Base-by-base conservation (phyloP, 2,329 filamentous ascomycete species). In the Calonectria henricotiae region DNA sequence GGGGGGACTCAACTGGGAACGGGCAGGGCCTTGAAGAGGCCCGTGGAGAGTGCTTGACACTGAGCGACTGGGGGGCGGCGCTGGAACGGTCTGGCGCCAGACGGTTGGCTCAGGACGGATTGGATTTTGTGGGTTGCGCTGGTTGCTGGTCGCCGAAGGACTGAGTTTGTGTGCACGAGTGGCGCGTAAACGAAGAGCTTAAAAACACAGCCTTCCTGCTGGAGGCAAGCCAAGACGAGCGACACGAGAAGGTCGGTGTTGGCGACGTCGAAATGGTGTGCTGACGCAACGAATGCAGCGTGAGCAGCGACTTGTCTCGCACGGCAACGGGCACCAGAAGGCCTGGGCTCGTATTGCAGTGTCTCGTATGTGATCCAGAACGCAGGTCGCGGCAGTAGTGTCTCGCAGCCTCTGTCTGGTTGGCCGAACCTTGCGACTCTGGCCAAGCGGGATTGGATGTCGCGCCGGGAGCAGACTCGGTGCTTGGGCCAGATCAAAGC, bases 141-240 rank as follows among this genome's bases (percentile, higher is more conserved):
- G 15, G 35, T 61, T 60, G 51, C n/a, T 20, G 54, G 41, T 66
- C 64, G 43, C 51, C 64, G 54, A 66, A 30, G 12, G 47, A 39
- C 17, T 6, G 51, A 39, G 51, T 58, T 58, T 58, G 51, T 39
- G 51, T 58, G 61, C 55, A 43, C 51, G 30, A 63, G 62, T 65
- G 54, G 67, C 62, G 54, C 46, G 35, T 30, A 54, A 69, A 54
- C 58, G 54, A 65, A 63, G 27, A 47, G 47, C n/a, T 32, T 60
- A 30, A 35, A 25, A 62, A 44, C 67, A 69, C 67, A 69, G 67
- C 67, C 66, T 58, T 69, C 67, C 41, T 35, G 23, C 51, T 58
- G 51, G 23, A 58, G 25, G 39, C 27, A 37, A 44, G 39, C 37
- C 23, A 37, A 60, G 27, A 47, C 54, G 39, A 47, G 32, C 41